phyloP scores from a whole-genome alignment of 306 rosid species.

The Ormosia semicastrata region DNA sequence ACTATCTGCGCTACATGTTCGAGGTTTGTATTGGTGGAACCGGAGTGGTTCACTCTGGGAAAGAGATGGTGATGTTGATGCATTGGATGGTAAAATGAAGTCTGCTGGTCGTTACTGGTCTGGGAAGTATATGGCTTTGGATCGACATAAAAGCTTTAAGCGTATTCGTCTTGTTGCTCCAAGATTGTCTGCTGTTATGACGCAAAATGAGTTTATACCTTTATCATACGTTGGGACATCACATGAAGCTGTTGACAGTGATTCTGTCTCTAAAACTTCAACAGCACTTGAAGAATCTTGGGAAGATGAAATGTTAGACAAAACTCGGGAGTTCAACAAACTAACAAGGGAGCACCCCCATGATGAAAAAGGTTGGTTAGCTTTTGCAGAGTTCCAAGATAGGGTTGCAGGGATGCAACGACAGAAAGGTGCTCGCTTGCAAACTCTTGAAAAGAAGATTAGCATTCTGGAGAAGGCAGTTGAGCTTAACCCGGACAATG shows the following conservation, averaged over 20 bases:
- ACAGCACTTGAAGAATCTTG: slow-evolving; percentile 75
- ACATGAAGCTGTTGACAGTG: slow-evolving; percentile 33
- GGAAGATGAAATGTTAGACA: slow-evolving; percentile 86
- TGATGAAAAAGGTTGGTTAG: slow-evolving; percentile 79
- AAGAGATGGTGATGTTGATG: slow-evolving; percentile 73
- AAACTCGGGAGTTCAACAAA: slow-evolving; percentile 83
- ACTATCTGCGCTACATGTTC: slow-evolving; percentile 36
- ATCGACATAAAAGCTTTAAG: slow-evolving; percentile 79
- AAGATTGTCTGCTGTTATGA: slow-evolving; percentile 27
- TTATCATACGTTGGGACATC: slow-evolving; percentile 52
- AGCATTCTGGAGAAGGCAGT: slow-evolving; percentile 93
- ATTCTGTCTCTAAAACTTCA: slow-evolving; percentile 31
- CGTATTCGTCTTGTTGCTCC: slow-evolving; percentile 64
- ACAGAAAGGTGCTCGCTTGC: slow-evolving; percentile 97
- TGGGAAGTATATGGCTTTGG: slow-evolving; percentile 78
- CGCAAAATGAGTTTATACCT: slow-evolving; percentile 66
- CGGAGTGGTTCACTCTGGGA: slow-evolving; percentile 47
- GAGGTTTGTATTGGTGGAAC: slow-evolving; percentile 50
- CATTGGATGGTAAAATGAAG: slow-evolving; percentile 65
- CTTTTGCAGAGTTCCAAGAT: slow-evolving; percentile 89
- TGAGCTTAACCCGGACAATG: slow-evolving; percentile 84
- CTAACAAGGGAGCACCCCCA: slow-evolving; percentile 82
- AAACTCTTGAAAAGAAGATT: slow-evolving; percentile 87
- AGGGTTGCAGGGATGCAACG: slow-evolving; percentile 80
- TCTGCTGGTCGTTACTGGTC: slow-evolving; percentile 94